Evolutionary conservation across 495 filamentous ascomycete species (phyloP), one percentile per base, ranked within the genome.

Genomic region (Hypoxylon fuscum): DNA sequence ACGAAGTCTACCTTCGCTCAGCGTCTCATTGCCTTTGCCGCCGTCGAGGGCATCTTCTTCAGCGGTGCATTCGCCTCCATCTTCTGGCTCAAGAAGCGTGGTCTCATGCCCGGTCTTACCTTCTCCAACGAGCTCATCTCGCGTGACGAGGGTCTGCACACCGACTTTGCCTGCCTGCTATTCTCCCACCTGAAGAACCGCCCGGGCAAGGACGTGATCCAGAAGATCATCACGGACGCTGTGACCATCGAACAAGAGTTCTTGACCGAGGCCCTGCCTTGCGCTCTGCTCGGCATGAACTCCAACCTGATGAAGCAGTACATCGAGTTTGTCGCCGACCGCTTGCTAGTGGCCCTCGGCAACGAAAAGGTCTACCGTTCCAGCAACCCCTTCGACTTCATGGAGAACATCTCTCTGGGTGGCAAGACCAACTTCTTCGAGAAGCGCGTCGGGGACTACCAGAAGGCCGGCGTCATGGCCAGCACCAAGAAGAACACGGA

Each of bases 371-470:
- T 90, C 74, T 98, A 96, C 87, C 87, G 94, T 69, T 81, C 87
- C 22, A 83, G 90, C 74, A 98, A 98, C 80, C 95, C 95, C 66
- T 98, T 98, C 78, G 95, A 98, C 85, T 98, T 98, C 80, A 98
- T 98, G 95, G 95, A 98, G 86, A 94, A 92, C 71, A 98, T 98
- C 80, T 98, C 95, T 8, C 83, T 98, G 25, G 91, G 93, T 22
- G 95, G 95, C 77, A 98, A 98, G 89, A 98, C 95, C 76, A 98
- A 98, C 85, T 98, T 98, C 90, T 98, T 98, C 77, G 95, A 98
- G 88, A 98, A 98, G 90, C 90, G 95, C 59, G 95, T 98, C 35
- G 96, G 90, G 77, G 95, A 98, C 73, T 98, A 98, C 85, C 95
- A 98, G 79, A 98, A 98, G 84, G 93, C 96, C 42, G 95, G 96